These are phyloP conservation scores for Candida adriatica DNA, from an alignment of 805 yeast species.

Conservation along the genomic window DNA sequence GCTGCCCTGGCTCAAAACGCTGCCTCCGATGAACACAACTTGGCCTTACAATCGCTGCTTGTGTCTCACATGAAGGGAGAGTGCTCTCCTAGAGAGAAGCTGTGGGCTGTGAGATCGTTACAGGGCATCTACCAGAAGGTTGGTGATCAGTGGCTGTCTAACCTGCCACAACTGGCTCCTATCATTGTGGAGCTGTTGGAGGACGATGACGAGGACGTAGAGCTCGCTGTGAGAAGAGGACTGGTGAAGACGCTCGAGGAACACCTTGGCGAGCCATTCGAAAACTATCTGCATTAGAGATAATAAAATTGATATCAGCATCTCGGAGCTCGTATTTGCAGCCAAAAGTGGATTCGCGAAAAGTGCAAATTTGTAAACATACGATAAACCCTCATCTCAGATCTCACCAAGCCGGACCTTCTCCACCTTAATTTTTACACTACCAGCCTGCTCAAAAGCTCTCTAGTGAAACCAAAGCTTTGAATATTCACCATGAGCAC, in stretches of 20 bases:
- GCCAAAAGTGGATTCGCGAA: not conserved
- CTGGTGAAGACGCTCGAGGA: slow-evolving; percentile 86
- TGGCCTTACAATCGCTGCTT: slow-evolving; percentile 57
- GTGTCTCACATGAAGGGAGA: slow-evolving; percentile 62
- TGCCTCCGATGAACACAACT: slow-evolving; percentile 69
- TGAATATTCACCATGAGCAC: too few species aligned
- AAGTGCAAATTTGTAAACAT: not conserved
- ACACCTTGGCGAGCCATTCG: slow-evolving; percentile 92
- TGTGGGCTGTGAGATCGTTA: slow-evolving; percentile 76
- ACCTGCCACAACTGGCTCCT: slow-evolving; percentile 93
- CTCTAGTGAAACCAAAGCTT: too few species aligned
- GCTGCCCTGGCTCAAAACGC: slow-evolving; percentile 68
- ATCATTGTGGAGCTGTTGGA: slow-evolving; percentile 91
- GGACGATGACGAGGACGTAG: slow-evolving; percentile 92
- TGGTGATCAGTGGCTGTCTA: slow-evolving; percentile 90
- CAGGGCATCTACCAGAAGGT: slow-evolving; percentile 81
- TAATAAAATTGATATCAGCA: not conserved
- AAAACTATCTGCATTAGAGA: slow-evolving; percentile 53
- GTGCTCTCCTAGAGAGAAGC: slow-evolving; percentile 50
- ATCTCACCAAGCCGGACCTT: too few species aligned
- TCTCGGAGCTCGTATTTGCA: not conserved
- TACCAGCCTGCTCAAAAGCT: too few species aligned
- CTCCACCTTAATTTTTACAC: too few species aligned
- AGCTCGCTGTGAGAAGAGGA: slow-evolving; percentile 83
- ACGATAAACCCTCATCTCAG: too few species aligned